Evolutionary conservation across 345 rosid species (phyloP), one percentile per base, ranked within the genome.

Genomic region (Citrus medica): DNA sequence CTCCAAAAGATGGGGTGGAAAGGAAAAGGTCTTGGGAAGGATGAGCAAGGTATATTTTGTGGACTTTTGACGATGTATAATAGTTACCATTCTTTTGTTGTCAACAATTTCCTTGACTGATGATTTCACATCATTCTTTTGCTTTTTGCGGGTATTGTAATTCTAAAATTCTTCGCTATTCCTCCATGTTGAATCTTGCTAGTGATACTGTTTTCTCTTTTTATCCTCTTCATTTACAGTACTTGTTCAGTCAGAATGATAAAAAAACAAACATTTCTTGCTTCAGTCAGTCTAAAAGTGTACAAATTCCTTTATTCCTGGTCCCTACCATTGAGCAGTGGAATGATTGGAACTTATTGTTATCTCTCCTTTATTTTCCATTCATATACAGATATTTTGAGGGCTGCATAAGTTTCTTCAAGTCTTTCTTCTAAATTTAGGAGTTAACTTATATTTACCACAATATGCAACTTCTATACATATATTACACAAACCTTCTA

Each of bases 1-100:
- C 95, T 96, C 75, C 97, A 92, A 79, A 96, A 94, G 81, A 96
- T 96, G 99, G 99, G 99, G 25, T 96, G 99, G 99, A 96, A 91
- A 83, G 99, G 98, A 59, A 92, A 92, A 83, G 98, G 99, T 66
- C 92, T 94, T 2, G 99, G 99, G 42, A 96, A 90, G 90, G 89
- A 92, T 69, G 99, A 96, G 82, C 98, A 94, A 82, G 99, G 99
- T 94, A 76, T 72, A 75, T 64, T 13, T 17, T 66, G 2, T 61
- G 37, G 21, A 67, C 46, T 37, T 24, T 56, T 14, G 56, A 68
- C 33, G 19, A 55, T 17, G 22, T 40, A 64, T 65, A 35, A 65
- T 33, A 65, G 69, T 65, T 33, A 32, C n/a, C 35, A 16, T 65
- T 65, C 2, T 32, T 64, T 66, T 66, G 25, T 19, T 64, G 68